These are phyloP conservation scores for Thraustotheca clavata DNA, from an alignment of 352 stramenopile species.

Conservation along the genomic window DNA sequence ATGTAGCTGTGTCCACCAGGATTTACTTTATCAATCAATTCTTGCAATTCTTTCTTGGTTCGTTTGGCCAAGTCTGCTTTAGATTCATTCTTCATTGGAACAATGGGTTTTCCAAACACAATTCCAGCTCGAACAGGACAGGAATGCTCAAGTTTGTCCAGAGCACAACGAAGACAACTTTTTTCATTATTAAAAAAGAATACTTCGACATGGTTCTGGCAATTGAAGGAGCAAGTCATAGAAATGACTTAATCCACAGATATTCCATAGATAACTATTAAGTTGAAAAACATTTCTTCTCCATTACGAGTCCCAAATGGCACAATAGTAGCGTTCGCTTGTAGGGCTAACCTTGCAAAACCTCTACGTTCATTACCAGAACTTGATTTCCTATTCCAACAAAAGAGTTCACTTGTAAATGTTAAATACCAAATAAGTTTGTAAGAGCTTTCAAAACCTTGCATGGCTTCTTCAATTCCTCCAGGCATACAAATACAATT, in stretches of 20 bases:
- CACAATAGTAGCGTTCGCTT: background rate
- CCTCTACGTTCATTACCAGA: background rate
- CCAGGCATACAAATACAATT: background rate
- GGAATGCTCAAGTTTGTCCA: background rate
- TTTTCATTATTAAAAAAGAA: background rate
- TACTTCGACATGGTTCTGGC: background rate
- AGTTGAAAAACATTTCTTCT: conserved; percentile 10
- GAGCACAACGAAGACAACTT: background rate
- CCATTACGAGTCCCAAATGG: background rate
- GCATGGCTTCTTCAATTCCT: background rate
- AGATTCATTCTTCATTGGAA: background rate
- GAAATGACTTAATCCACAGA: background rate
- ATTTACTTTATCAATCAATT: background rate
- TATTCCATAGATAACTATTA: background rate
- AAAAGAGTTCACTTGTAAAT: background rate
- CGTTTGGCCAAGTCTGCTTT: background rate
- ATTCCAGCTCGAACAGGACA: background rate
- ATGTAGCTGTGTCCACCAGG: background rate
- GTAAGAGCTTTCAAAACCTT: background rate
- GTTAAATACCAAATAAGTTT: background rate
- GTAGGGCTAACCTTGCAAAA: background rate
- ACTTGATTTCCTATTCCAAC: background rate
- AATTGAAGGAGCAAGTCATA: background rate
- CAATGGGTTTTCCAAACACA: background rate
- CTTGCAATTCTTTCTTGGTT: background rate